Base-by-base conservation (phyloP, 2,329 filamentous ascomycete species). In the Penicillium sp. region DNA sequence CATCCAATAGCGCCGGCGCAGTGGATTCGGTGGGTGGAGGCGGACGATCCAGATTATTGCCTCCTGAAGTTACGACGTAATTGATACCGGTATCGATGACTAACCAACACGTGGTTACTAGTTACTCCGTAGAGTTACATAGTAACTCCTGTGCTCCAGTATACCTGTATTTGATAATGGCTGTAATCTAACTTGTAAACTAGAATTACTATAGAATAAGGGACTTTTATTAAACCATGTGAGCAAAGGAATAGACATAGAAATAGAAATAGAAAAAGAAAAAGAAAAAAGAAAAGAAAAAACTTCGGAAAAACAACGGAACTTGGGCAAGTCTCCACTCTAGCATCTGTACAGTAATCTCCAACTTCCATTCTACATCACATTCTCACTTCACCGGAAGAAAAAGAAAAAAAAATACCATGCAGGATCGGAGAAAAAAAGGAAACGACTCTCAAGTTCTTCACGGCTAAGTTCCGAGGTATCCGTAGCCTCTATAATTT, bases 11-110 rank as follows among this genome's bases (percentile, higher is more conserved):
- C 44, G 35, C 46, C 53, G 49, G 24, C 27, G 19, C 29, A 16
- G 52, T 58, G 51, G 48, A 47, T 52, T 58, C 33, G 14, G 33
- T 39, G 27, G 42, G 37, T 33, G 39, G 48, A 50, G 48, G 35
- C 19, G 19, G 49, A 26, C 49, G 37, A 52, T 52, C 49, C 49
- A 39, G 33, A 59, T 56, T 56, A 52, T 56, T 56, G 54, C 49
- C 55, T 60, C 57, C 47, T 57, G 52, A 55, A 42, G 47, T 49
- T 56, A 53, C 57, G 33, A 51, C 35, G 54, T 56, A 56, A 54
- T 51, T 16, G 24, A 19, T 42, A 42, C 14, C 39, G 39, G 39
- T 42, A 42, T 42, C 10, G 10, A 42, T 42, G 39, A 42, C 39
- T 42, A 42, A 42, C 5, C 39, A 33, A 31, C 31, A 33, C 31